These are phyloP conservation scores for Ganoderma boninense DNA, from an alignment of 1,284 basidiomycete species.

Conservation along the genomic window DNA sequence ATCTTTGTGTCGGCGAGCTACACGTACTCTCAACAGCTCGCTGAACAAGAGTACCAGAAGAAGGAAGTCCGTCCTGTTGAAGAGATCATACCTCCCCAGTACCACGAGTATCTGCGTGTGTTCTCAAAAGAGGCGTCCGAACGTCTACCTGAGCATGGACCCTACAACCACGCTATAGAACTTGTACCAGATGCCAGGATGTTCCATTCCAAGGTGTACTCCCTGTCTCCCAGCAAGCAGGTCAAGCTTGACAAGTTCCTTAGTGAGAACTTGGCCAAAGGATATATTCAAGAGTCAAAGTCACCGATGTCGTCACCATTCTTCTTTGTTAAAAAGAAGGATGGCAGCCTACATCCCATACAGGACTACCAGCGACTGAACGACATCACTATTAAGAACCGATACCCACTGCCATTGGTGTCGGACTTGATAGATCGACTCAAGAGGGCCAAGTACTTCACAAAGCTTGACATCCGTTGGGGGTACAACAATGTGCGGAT, in stretches of 20 bases:
- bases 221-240: slow-evolving; percentile 6
- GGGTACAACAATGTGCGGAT: slow-evolving; percentile 20
- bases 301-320: slow-evolving; percentile 41
- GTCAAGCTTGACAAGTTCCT: slow-evolving; percentile 33
- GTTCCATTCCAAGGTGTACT: slow-evolving; percentile 13
- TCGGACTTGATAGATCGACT: neutral
- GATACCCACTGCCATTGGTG: slow-evolving; percentile 16
- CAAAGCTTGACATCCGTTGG: slow-evolving; percentile 10
- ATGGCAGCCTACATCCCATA: slow-evolving; percentile 40
- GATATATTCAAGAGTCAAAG: slow-evolving; percentile 37
- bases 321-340: slow-evolving; percentile 53
- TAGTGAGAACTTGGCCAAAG: slow-evolving; percentile 40
- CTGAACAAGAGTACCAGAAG: no score
- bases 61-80: no score
- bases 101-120: no score
- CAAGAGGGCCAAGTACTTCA: slow-evolving; percentile 6
- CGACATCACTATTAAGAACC: slow-evolving; percentile 36
- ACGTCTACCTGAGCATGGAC: neutral
- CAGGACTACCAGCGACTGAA: slow-evolving; percentile 41
- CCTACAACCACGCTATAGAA: slow-evolving; percentile 19
- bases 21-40: no score
- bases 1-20: no score
- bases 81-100: no score
- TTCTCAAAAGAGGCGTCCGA: no score
- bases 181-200: slow-evolving; percentile 8